Evolutionary conservation across 1,139 yeast genomes (phyloP), one percentile per base, ranked within the genome.

Genomic region (Debaryomyces psychrophilus): DNA sequence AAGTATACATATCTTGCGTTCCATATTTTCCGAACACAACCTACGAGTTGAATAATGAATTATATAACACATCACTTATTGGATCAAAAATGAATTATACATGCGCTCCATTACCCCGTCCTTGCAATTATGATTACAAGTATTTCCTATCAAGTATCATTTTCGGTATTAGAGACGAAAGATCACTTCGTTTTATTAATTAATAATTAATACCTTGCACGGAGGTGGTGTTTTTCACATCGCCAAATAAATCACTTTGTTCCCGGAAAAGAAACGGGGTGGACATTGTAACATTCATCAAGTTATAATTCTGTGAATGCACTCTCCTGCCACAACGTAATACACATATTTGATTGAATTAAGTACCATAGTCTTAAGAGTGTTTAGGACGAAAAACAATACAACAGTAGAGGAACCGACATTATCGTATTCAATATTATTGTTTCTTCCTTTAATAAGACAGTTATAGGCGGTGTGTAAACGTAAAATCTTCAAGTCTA

Each of bases 391-490:
- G 53, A 52, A 58, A 48, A 65, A 67, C 7, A 53, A 8, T 3
- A 53, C 43, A n/a, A 64, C 44, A 4, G 51, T 11, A 15, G 26
- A 7, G 64, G 23, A 11, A 50, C 28, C 12, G 59, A 34, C 36
- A 53, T 52, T 9, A 64, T 44, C 5, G 53, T 23, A 44, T 63
- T 60, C 48, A 65, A 60, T 4, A 57, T 34, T 2, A 55, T 35
- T 0, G 59, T 41, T 47, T 68, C 73, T 1, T 58, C 58, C 2
- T 47, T 51, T 2, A 67, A 55, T 48, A 67, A 55, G 9, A 66
- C 66, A 4, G 69, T 68, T 33, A 67, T 54, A 4, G 72, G 71
- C 8, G 61, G 50, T 40, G 51, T 58, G 50, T 64, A 66, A 49
- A 60, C 60, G 53, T 67, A 68, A 37, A 50, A 44, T 23, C 49